Conservation (phyloP, 176 grass and related monocot genomes). For the Juncus inflexus region DNA sequence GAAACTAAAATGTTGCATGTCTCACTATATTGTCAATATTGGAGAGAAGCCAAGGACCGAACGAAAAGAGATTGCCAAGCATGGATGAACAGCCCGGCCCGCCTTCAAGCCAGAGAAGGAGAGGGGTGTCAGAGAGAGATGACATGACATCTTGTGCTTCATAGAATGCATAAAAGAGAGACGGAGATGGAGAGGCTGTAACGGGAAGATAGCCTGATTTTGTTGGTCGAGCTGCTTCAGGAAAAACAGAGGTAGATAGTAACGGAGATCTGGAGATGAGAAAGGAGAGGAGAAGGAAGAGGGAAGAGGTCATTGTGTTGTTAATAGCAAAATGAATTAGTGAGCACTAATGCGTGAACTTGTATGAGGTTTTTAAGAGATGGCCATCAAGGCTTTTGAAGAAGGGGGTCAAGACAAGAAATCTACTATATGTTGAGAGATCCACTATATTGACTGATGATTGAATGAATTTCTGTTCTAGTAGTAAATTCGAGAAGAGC, state of each 20-base stretch:
- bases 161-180: conserved; percentile 60
- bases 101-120: conserved; percentile 57
- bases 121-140: conserved; percentile 22
- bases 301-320: too few relatives aligned
- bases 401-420: too few relatives aligned
- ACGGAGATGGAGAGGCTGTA: not conserved
- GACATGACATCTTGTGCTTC: conserved; percentile 34
- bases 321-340: too few relatives aligned
- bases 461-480: too few relatives aligned
- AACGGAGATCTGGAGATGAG: not conserved
- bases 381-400: too few relatives aligned
- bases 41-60: conserved; percentile 42
- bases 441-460: too few relatives aligned
- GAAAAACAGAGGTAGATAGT: conserved; percentile 4
- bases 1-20: not conserved
- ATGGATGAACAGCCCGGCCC: conserved; percentile 50
- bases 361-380: too few relatives aligned
- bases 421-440: too few relatives aligned
- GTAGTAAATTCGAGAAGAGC: too few relatives aligned
- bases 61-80: conserved; percentile 43
- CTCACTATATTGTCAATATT: conserved; percentile 7
- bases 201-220: conserved; percentile 57
- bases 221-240: conserved; percentile 23
- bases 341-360: too few relatives aligned
- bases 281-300: not conserved